phyloP scores from a whole-genome alignment of 768 basidiomycete genomes.

The Tulasnella sp. region DNA sequence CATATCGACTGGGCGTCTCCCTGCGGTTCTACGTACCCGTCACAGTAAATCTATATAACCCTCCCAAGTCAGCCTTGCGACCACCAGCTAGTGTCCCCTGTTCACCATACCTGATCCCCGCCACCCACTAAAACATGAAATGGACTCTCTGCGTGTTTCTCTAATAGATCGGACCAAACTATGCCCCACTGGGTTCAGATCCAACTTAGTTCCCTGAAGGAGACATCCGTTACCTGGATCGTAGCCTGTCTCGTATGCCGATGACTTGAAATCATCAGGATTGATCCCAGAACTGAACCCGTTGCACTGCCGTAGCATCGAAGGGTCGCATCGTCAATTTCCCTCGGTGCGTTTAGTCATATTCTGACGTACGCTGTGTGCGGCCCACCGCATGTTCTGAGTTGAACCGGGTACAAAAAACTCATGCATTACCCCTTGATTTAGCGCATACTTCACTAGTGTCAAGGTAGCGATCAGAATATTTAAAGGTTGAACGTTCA shows the following conservation, averaged over 20 bases:
- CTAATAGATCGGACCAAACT: constrained; percentile 87
- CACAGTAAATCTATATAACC: constrained; percentile 55
- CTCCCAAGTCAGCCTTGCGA: background rate
- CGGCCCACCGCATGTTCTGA: constrained; percentile 87
- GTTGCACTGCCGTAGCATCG: constrained; percentile 50
- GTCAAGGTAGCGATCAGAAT: background rate
- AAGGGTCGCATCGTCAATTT: background rate
- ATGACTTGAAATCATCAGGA: constrained; percentile 72
- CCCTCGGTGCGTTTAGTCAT: background rate
- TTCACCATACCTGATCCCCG: constrained; percentile 52
- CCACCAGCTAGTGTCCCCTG: background rate
- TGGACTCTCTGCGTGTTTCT: constrained; percentile 65
- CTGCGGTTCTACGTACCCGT: constrained; percentile 38
- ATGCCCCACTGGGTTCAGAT: background rate
- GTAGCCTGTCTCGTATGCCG: constrained; percentile 69
- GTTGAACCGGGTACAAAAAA: constrained; percentile 74
- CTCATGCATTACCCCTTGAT: constrained; percentile 60
- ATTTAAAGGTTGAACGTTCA: background rate
- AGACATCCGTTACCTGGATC: constrained; percentile 40
- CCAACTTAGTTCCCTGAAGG: background rate
- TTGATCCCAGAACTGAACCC: constrained; percentile 86
- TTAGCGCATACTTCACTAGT: constrained; percentile 64
- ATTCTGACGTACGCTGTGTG: constrained; percentile 53
- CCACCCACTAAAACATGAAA: constrained; percentile 92
- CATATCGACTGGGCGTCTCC: background rate